phyloP scores from a whole-genome alignment of 768 basidiomycete species.

The Rubroboletus satanas region DNA sequence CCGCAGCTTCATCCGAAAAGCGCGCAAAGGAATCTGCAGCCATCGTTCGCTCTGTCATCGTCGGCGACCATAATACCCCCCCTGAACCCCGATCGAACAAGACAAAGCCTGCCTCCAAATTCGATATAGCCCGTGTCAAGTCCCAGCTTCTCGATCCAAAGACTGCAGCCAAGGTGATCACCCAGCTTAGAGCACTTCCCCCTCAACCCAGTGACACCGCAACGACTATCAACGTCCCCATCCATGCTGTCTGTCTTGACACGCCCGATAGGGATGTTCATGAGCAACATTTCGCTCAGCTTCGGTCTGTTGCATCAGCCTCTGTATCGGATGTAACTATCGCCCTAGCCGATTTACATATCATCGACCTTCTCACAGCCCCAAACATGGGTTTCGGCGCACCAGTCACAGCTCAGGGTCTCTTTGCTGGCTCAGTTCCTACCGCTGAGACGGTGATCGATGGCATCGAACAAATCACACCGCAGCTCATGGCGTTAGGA shows the following conservation, averaged over 20 bases:
- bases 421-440: conserved; percentile 73
- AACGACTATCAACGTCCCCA: conserved; percentile 40
- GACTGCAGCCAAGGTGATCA: conserved; percentile 65
- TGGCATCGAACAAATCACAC: conserved; percentile 68
- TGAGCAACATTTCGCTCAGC: conserved; percentile 51
- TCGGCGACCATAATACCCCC: conserved; percentile 44
- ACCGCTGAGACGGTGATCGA: conserved; percentile 67
- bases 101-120: conserved; percentile 40
- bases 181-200: conserved; percentile 65
- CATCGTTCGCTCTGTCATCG: conserved; percentile 62
- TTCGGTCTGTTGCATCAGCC: conserved; percentile 46
- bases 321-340: conserved; percentile 48
- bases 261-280: conserved; percentile 61
- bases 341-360: conserved; percentile 54
- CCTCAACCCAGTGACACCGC: conserved; percentile 10
- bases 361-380: conserved; percentile 56
- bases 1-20: conserved; percentile 43
- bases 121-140: conserved; percentile 62
- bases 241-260: conserved; percentile 75
- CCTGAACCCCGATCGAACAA: conserved; percentile 34
- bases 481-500: conserved; percentile 72
- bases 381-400: conserved; percentile 72
- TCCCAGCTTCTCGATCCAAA: conserved; percentile 62
- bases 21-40: conserved; percentile 62
- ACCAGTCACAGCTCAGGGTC: conserved; percentile 61